Evolutionary conservation across 2,329 filamentous ascomycete genomes (phyloP), one percentile per base, ranked within the genome.

Genomic region (Aspergillus uvarum): DNA sequence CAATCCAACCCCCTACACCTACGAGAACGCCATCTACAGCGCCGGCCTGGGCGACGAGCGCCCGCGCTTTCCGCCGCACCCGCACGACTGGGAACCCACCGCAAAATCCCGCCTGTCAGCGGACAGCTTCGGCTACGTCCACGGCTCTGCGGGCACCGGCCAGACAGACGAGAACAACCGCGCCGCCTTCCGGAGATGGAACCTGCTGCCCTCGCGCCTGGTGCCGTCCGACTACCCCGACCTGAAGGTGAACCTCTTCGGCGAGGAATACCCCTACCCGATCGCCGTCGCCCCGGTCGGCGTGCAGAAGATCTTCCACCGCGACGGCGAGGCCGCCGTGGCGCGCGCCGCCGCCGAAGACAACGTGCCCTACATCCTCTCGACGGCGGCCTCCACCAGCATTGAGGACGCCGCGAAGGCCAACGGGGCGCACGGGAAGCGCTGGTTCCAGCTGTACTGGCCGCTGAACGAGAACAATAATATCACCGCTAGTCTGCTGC

Each of bases 401-500:
- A 87, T 91, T 52, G 88, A 91, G 69, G 82, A 91, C 59, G 82
- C 90, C 0, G 87, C 86, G 0, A 68, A 74, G 6, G 84, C 83
- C 0, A 85, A 82, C 55, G 82, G 81, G 0, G 73, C 21, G 1
- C 14, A 80, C 2, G 83, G 83, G 0, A 75, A 80, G 16, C 78
- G 87, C 3, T 92, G 88, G 87, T 92, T 83, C 71, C 89, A 92
- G 71, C 82, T 92, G 0, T 92, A 92, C 75, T 91, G 88, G 87
- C 88, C 89, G 0, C 74, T 49, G 1, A 67, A 68, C 47, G 67
- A 82, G 38, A 81, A 85, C 56, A 83, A 90, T 51, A 84, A 87
- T 4, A 78, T 91, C 51, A 91, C 89, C 0, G 77, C 80, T 0
- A 88, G 83, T 52, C 75, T 91, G 24, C 79, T 92, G 2, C 65